Base-by-base conservation (phyloP, 805 yeast genomes). In the Pichia rugopelliculosa region DNA sequence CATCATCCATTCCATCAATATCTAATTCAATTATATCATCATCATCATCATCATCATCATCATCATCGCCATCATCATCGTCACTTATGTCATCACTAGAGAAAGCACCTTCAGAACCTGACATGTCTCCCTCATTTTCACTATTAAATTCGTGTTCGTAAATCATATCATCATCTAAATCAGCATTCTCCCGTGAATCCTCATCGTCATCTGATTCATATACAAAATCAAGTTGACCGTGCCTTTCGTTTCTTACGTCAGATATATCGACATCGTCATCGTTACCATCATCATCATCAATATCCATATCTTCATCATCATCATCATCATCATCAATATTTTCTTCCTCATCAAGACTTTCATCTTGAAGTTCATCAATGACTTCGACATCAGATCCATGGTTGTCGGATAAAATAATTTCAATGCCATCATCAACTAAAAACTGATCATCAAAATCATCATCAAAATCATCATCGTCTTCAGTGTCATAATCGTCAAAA, bases 401-500 rank as follows among this genome's bases (percentile, higher is more conserved):
- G 25, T 54, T 54, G 27, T 56, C 62, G 66, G 60, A 61, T 25
- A 56, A 62, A 21, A 54, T 64, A 21, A 53, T 59, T 67, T 62
- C 68, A 27, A 56, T 69, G 20, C 53, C 57, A 18, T 50, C 51
- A 24, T 44, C 52, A 23, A 41, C 52, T 17, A 52, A 41, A 39
- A 52, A 49, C 58, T 45, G 55, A 21, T 51, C 69, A n/a, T 59
- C 55, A 30, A 43, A 44, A 17, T 47, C 59, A 46, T 49, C 69
- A 15, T 60, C 57, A 30, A 43, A 45, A 24, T 48, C 59, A 24
- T 36, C 48, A 25, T 55, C 66, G 13, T 55, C 59, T 41, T 53
- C 56, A 21, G 53, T 61, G 34, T 65, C 69, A 36, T 63, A 53
- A 45, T 65, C 93, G 30, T 75, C 86, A 36, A 86, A 82, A 56